Base-by-base conservation (phyloP, 2,329 filamentous ascomycete genomes). In the Huntiella abstrusa region DNA sequence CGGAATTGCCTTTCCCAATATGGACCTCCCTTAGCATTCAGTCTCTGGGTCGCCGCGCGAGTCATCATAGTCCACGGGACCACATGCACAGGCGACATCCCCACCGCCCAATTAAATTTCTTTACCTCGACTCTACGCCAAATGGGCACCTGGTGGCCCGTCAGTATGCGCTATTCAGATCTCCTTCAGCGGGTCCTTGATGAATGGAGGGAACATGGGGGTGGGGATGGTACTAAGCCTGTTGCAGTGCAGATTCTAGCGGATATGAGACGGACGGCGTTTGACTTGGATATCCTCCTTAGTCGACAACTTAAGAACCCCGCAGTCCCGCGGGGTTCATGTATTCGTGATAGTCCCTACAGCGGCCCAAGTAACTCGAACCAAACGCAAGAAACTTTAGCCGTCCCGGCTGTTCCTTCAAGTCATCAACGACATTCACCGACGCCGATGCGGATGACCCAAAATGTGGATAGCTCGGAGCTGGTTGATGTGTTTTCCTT, bases 401-500 rank as follows among this genome's bases (percentile, higher is more conserved):
- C 75, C 77, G 1, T 40, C 5, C 38, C 15, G 5, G 22, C 38
- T 16, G 12, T 15, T 5, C n/a, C n/a, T 11, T 15, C 22, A 40
- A 12, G 5, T 16, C 15, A 40, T 12, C 15, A 40, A 40, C 15
- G 16, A 6, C 7, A 13, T 16, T 32, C n/a, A 12, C 13, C 35
- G 6, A 45, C 22, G 3, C 19, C 22, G 12, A 13, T 11, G 13
- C 22, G 22, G 22, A 7, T 13, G 28, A 13, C 16, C 3, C 40
- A 13, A 5, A 32, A 17, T 7, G 19, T 13, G 13, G 35, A 39
- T n/a, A 85, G 93, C 56, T 66, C 94, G 3, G 87, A 93, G 58
- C 93, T 92, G 57, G 66, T 94, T 2, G 86, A 94, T 55, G 83
- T 94, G 0, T 94, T 95, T 58, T 84, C 91, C 54, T 94, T 92